These are phyloP conservation scores for Boletales sp. DNA, from an alignment of 768 basidiomycete species.

Conservation along the genomic window DNA sequence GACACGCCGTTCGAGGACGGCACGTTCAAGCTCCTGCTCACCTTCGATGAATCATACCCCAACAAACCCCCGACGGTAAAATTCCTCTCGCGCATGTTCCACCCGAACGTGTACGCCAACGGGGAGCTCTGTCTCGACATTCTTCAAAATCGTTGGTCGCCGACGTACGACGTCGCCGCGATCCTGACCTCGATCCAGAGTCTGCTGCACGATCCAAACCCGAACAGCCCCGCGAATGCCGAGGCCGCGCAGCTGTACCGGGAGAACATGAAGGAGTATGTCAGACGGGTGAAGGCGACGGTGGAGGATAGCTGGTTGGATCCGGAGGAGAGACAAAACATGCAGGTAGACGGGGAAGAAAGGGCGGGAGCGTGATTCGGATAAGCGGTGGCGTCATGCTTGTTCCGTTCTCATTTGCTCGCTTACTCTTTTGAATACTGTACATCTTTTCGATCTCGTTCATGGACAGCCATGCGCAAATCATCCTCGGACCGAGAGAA, in stretches of 20 bases:
- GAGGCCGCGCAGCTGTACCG: constrained; percentile 96
- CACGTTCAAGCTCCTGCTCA: constrained; percentile 93
- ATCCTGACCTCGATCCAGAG: constrained; percentile 97
- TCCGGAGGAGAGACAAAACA: constrained; percentile 62
- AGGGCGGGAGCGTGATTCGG: not conserved
- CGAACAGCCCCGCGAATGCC: constrained; percentile 96
- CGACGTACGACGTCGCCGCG: constrained; percentile 98
- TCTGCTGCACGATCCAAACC: constrained; percentile 95
- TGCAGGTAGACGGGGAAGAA: constrained; percentile 36
- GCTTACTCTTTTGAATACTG: no score
- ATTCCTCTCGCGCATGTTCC: constrained; percentile 97
- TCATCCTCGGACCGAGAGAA: no score
- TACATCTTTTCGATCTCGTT: no score
- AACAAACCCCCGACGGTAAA: constrained; percentile 98
- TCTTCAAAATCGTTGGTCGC: constrained; percentile 97
- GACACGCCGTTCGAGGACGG: constrained; percentile 99
- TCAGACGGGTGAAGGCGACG: constrained; percentile 85
- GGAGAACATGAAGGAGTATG: constrained; percentile 99
- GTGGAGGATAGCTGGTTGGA: constrained; percentile 97
- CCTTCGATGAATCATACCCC: constrained; percentile 97
- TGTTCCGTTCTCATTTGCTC: no score
- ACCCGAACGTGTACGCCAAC: constrained; percentile 98
- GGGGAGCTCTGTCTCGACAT: constrained; percentile 99
- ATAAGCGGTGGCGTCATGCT: constrained; percentile 5
- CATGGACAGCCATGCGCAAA: no score